Conservation (phyloP, 163 green algal species). For the Scenedesmus sp. region DNA sequence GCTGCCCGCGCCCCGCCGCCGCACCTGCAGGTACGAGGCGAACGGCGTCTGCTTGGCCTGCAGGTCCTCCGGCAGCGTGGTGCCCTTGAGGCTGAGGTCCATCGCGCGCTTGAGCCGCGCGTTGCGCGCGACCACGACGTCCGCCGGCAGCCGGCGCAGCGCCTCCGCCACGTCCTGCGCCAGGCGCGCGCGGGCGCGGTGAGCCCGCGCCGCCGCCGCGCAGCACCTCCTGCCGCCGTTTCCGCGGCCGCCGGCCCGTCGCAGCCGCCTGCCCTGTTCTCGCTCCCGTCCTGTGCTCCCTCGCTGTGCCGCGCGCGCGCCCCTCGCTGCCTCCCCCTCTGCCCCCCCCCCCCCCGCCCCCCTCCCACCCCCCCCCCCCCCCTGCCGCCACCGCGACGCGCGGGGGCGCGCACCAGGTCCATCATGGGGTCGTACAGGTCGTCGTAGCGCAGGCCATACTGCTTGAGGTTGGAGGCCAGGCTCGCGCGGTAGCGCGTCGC, state of each 20-base stretch:
- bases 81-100: constrained; percentile 90
- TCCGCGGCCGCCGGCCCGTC: neutral
- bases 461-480: constrained; percentile 72
- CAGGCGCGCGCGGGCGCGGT: too few relatives aligned
- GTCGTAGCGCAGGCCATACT: constrained; percentile 91
- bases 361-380: too few relatives aligned
- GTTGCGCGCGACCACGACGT: constrained; percentile 84
- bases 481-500: constrained; percentile 72
- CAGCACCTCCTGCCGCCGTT: neutral
- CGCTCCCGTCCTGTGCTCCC: neutral
- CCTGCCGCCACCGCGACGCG: too few relatives aligned
- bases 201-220: too few relatives aligned
- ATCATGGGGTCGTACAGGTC: constrained; percentile 89
- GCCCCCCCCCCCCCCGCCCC: too few relatives aligned
- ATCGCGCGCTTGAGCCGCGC: constrained; percentile 86
- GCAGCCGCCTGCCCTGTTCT: neutral
- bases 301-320: neutral
- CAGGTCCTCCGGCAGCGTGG: constrained; percentile 81
- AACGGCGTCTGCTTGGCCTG: constrained; percentile 90
- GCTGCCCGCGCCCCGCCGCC: neutral
- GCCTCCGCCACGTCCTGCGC: constrained; percentile 93
- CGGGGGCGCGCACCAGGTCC: constrained; percentile 77
- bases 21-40: constrained; percentile 80
- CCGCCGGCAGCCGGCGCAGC: constrained; percentile 80
- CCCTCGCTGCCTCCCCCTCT: neutral